These are phyloP conservation scores for Pyrenula massariospora DNA, from an alignment of 495 filamentous ascomycete species.

Conservation along the genomic window DNA sequence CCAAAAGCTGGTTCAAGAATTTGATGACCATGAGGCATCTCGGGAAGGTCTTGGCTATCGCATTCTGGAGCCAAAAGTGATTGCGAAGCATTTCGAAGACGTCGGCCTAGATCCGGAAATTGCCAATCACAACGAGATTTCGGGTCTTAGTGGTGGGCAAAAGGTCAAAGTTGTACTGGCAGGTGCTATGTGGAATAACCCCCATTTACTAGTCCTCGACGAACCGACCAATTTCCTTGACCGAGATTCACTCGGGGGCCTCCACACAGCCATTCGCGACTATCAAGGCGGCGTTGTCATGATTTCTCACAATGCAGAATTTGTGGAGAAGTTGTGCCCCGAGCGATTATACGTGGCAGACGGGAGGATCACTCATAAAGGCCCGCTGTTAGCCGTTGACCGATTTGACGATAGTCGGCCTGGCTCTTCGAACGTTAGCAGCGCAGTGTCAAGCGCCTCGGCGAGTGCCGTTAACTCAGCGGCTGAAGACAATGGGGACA, in stretches of 20 bases:
- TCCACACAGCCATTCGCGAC: slow-evolving; percentile 92
- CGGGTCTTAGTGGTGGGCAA: slow-evolving; percentile 93
- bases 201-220: slow-evolving; percentile 92
- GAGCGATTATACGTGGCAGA: slow-evolving; percentile 93
- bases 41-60: slow-evolving; percentile 96
- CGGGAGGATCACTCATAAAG: slow-evolving; percentile 75
- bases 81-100: slow-evolving; percentile 96
- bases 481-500: slow-evolving; percentile 63
- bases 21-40: slow-evolving; percentile 95
- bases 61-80: slow-evolving; percentile 79
- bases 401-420: slow-evolving; percentile 73
- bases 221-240: slow-evolving; percentile 99
- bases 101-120: slow-evolving; percentile 94
- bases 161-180: slow-evolving; percentile 99
- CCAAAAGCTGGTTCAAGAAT: slow-evolving; percentile 89
- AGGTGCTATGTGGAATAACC: slow-evolving; percentile 99
- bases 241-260: slow-evolving; percentile 87
- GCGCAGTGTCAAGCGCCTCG: slow-evolving; percentile 45
- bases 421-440: slow-evolving; percentile 41
- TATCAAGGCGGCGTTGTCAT: slow-evolving; percentile 97
- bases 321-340: slow-evolving; percentile 84
- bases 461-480: slow-evolving; percentile 73
- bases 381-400: slow-evolving; percentile 49
- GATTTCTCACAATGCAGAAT: slow-evolving; percentile 99
- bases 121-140: slow-evolving; percentile 97